Base-by-base conservation (phyloP, 2,329 filamentous ascomycete species). In the Reticulascus tulasneorum region DNA sequence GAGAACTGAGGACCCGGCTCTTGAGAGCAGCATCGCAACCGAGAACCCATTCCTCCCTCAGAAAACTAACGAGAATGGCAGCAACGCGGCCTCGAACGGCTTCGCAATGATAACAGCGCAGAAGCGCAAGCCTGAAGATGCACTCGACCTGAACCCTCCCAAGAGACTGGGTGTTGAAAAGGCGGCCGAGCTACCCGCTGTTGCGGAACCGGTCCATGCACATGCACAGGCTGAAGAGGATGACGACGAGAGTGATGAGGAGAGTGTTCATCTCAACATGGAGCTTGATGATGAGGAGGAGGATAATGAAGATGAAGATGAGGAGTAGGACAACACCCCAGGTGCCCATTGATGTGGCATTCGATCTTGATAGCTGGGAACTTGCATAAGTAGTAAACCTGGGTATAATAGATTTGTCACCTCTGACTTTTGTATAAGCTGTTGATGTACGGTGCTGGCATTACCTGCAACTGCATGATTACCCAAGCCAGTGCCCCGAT, bases 241-340 rank as follows among this genome's bases (percentile, higher is more conserved):
- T 5, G 66, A 60, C 1, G 67, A 66, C n/a, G 67, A 69, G 15
- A 63, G 66, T 21, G 66, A 66, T 11, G 73, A 77, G 37, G 73
- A 69, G 36, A 78, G 74, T 40, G 68, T 78, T 10, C 71, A 78
- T 54, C 58, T 79, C 38, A 74, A 78, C 36, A 78, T 78, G 72
- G 73, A 75, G 29, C 53, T 79, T 9, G 75, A 79, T 9, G 71
- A 72, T 12, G 67, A 71, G 9, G 64, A 64, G 1, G 69, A 69
- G 0, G 66, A 69, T 0, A 62, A 61, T 2, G 53, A 59, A 0
- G 57, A 46, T 2, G 24, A 11, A 15, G 13, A 38, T 9, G 16
- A 4, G 3, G 17, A 31, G 9, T 17, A 13, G 29, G 16, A 15
- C n/a, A 23, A 32, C 22, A 33, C 12, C n/a, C n/a, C 33, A 20